Percentiles rank a stretch among this genome's conserved stretches.
Conservation (phyloP, 1,139 yeast genomes). For the Candida neerlandica region DNA sequence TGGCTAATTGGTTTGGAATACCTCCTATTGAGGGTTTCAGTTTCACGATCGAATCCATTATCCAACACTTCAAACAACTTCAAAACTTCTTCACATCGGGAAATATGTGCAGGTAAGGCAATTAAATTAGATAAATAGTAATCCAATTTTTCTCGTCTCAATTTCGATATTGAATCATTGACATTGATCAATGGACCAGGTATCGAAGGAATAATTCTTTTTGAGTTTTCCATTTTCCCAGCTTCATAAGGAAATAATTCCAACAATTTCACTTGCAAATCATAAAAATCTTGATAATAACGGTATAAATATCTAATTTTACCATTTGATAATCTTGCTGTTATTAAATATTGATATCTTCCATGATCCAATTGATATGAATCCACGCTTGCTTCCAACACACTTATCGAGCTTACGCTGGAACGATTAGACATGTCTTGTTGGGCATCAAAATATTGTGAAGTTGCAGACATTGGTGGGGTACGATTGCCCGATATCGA, state of each 20-base stretch:
- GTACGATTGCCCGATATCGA: slow-evolving; percentile 29
- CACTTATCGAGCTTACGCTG: slow-evolving; percentile 35
- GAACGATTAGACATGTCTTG: slow-evolving; percentile 30
- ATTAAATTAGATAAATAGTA: slow-evolving; percentile 77
- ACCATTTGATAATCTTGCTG: slow-evolving; percentile 72
- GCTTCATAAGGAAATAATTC: slow-evolving; percentile 92
- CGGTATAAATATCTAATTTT: slow-evolving; percentile 74
- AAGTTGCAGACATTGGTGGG: slow-evolving; percentile 36
- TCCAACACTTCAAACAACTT: slow-evolving; percentile 69
- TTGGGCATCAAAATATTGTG: slow-evolving; percentile 39
- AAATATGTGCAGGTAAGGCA: slow-evolving; percentile 74
- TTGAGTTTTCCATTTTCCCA: slow-evolving; percentile 74
- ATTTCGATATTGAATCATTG: slow-evolving; percentile 83
- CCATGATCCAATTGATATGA: slow-evolving; percentile 83
- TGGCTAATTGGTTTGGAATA: slow-evolving; percentile 44
- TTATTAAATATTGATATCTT: slow-evolving; percentile 84
- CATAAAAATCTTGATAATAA: slow-evolving; percentile 94
- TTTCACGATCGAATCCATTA: slow-evolving; percentile 54
- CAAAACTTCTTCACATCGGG: slow-evolving; percentile 69
- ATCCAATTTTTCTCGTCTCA: slow-evolving; percentile 83
- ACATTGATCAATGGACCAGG: slow-evolving; percentile 97
- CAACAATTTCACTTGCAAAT: slow-evolving; percentile 81
- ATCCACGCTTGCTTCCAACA: slow-evolving; percentile 74
- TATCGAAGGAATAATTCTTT: slow-evolving; percentile 84
- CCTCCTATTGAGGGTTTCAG: slow-evolving; percentile 21